Evolutionary conservation across 495 filamentous ascomycete species (phyloP), one percentile per base, ranked within the genome.

Genomic region (Tuber aestivum): DNA sequence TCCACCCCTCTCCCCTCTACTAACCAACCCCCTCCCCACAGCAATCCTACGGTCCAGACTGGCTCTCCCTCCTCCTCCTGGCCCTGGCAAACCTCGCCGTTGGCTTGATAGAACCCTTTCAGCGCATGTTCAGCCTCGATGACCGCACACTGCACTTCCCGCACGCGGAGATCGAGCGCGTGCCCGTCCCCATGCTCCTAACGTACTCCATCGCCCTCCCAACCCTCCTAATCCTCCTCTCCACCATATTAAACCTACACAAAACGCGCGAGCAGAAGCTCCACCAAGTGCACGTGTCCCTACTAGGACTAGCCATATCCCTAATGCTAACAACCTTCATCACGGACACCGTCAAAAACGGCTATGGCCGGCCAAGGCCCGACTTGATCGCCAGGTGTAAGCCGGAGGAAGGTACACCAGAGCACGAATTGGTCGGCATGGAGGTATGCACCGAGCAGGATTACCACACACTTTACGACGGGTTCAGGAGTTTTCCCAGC

Each of bases 291-390:
- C 96, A 98, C 82, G 93, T 94, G 77, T 91, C 93, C 0, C 82
- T 95, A 41, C 89, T 99, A 6, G 92, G 93, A 8, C 88, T 98
- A 45, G 84, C 90, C 27, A 92, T 94, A 74, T 88, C 92, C 71
- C 82, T 97, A 32, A 87, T 93, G 83, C 87, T 97, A 32, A 91
- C 93, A 3, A 87, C 89, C 3, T 91, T 97, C 83, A 86, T 98
- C 16, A 97, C 96, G 72, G 96, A 98, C 80, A 85, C 95, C 0
- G 87, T 98, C 75, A 99, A 99, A 82, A 97, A 98, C 83, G 88
- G 90, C 0, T 93, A 97, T 61, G 95, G 95, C 27, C 87, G 96
- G 27, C 94, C 96, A 32, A 89, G 95, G 9, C 95, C 95, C 9
- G 95, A 99, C 83, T 85, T 99, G 20, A 89, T 99, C 45, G 89